Evolutionary conservation across 805 yeast genomes (phyloP), one percentile per base, ranked within the genome.

Genomic region (Dipodascus albidus): DNA sequence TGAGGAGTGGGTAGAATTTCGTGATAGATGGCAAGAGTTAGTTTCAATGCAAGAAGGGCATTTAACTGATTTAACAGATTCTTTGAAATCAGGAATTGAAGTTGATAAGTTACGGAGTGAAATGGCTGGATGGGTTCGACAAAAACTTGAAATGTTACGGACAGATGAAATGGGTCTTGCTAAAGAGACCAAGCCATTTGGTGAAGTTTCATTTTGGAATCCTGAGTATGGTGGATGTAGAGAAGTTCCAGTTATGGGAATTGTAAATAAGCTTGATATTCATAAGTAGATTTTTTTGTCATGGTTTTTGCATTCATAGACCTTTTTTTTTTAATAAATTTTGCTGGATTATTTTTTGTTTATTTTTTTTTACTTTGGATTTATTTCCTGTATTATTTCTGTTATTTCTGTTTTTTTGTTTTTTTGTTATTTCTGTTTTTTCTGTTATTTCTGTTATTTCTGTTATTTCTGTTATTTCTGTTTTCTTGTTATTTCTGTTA

Each of bases 181-280:
- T 48, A 15, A n/a, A n/a, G 53, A 47, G 20, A 23, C 49, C 47
- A 17, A 19, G 20, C 49, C 49, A 54, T 81, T 89, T 59, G 78
- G 74, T 52, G 73, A 75, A 27, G 89, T 87, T 1, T 67, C 67
- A 20, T 90, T 85, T 74, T 90, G 98, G 98, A 50, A 55, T 38
- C 44, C 44, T 4, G n/a, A 38, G 14, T 11, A 14, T 14, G 44
- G 44, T 4, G 44, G 44, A 14, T 38, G 44, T 38, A 11, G 44
- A 14, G 44, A 38, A 14, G 44, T 38, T n/a, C 44, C 44, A 17
- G 44, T 38, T 38, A 38, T 38, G 44, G 44, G 44, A 4, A 38
- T 6, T 38, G 44, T 38, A 19, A 38, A 38, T 38, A 38, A 38
- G 20, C 20, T 38, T 14, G 44, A 38, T 17, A 38, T 38, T 38